Evolutionary conservation across 768 basidiomycete genomes (phyloP).

Genomic region (Phaeolepiota aurea): DNA sequence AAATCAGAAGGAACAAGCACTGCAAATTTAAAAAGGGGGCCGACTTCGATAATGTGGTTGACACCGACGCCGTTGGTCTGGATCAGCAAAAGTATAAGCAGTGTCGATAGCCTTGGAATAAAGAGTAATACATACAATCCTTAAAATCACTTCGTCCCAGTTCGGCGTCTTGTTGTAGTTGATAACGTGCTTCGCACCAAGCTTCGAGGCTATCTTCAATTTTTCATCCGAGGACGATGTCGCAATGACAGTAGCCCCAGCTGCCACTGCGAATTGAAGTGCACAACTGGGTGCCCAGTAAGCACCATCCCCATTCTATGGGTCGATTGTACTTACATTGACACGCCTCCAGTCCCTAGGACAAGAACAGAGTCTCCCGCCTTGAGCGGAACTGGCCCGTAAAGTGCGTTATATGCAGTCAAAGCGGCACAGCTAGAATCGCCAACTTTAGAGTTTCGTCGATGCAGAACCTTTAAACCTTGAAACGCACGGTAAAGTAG

Average conservation of each 20-base stretch:
- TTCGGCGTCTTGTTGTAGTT: slow-evolving; percentile 52
- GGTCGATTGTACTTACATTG: slow-evolving; percentile 27
- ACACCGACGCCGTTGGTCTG: slow-evolving; percentile 24
- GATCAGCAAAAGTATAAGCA: slow-evolving; percentile 1
- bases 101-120: too few species aligned
- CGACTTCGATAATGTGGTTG: slow-evolving; percentile 22
- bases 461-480: not conserved
- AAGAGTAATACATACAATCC: slow-evolving; percentile 20
- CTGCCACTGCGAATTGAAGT: slow-evolving; percentile 44
- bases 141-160: slow-evolving; percentile 46
- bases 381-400: slow-evolving; percentile 38
- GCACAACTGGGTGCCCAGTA: slow-evolving; percentile 41
- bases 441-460: not conserved
- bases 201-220: slow-evolving; percentile 33
- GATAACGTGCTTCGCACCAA: slow-evolving; percentile 46
- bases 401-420: slow-evolving; percentile 56
- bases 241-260: slow-evolving; percentile 48
- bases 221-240: slow-evolving; percentile 57
- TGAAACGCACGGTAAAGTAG: slow-evolving; percentile 51
- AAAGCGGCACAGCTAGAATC: slow-evolving; percentile 42
- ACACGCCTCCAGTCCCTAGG: slow-evolving; percentile 50
- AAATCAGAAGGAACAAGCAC: too few species aligned
- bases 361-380: slow-evolving; percentile 53
- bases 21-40: too few species aligned
- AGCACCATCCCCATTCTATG: slow-evolving; percentile 7